A percentile compares a stretch with the other conserved stretches of the same genome.
phyloP scores from a whole-genome alignment of 495 filamentous ascomycete species.

The Melanomma pulvis-pyrius region DNA sequence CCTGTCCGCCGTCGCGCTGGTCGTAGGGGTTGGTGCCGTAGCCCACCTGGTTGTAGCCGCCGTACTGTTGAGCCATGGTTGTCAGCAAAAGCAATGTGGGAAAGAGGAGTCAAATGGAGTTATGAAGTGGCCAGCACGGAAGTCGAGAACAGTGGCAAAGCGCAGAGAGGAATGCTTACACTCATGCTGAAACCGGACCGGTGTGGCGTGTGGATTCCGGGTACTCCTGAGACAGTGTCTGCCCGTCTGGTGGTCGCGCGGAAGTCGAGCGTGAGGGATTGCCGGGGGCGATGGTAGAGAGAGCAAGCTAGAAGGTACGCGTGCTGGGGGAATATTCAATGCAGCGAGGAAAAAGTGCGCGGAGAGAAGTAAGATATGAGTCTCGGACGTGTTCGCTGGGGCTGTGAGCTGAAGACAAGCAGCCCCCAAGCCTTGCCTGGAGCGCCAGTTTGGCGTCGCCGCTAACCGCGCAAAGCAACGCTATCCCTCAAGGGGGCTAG shows the following conservation, averaged over 20 bases:
- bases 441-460: neutral
- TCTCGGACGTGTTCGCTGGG: neutral
- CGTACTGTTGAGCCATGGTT: slow-evolving; percentile 41
- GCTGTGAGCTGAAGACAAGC: slow-evolving; percentile 3
- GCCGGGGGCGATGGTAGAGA: neutral
- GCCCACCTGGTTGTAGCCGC: slow-evolving; percentile 45
- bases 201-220: slow-evolving; percentile 32
- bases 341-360: slow-evolving; percentile 12
- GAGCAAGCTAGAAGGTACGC: neutral
- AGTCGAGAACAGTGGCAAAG: neutral
- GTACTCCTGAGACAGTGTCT: slow-evolving; percentile 37
- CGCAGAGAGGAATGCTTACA: slow-evolving; percentile 26
- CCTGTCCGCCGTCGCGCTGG: slow-evolving; percentile 46
- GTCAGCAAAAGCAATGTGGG: slow-evolving; percentile 24
- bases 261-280: neutral
- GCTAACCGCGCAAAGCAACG: neutral
- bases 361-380: slow-evolving; percentile 1
- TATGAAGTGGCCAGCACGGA: neutral
- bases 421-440: neutral
- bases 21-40: slow-evolving; percentile 69
- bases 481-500: neutral
- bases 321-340: slow-evolving; percentile 13
- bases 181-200: slow-evolving; percentile 39
- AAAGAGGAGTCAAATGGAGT: slow-evolving; percentile 2
- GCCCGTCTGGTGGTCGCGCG: slow-evolving; percentile 7